Conservation (phyloP, 2,329 filamentous ascomycete genomes). For the Arthrobotrys iridis region DNA sequence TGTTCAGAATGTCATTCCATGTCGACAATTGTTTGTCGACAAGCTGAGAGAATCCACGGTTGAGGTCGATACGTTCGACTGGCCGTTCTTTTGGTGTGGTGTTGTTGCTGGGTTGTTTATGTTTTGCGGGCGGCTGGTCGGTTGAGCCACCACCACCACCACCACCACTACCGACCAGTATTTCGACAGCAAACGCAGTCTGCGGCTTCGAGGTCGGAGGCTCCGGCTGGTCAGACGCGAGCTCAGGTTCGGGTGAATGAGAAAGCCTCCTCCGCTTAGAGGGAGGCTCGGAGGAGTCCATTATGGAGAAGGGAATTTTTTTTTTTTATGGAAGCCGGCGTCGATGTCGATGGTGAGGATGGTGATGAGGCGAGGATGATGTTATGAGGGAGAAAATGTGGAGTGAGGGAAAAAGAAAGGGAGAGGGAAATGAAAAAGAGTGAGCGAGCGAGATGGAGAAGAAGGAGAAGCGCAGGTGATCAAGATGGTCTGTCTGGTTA, state of each 20-base stretch:
- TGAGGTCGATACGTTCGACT: constrained; percentile 82
- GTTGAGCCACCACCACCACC: constrained; percentile 25
- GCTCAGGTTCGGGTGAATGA: constrained; percentile 59
- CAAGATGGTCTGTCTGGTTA: constrained; percentile 49
- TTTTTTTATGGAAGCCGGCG: too few relatives aligned
- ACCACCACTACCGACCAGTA: constrained; percentile 44
- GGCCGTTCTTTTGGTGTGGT: constrained; percentile 64
- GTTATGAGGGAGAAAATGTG: constrained; percentile 38
- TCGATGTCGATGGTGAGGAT: constrained; percentile 33
- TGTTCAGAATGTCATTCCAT: constrained; percentile 78
- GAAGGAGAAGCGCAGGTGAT: constrained; percentile 53
- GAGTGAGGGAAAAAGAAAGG: constrained; percentile 36
- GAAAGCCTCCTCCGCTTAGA: constrained; percentile 77
- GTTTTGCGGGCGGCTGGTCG: constrained; percentile 16
- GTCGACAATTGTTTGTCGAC: constrained; percentile 74
- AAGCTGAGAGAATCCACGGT: constrained; percentile 61
- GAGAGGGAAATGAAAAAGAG: constrained; percentile 51
- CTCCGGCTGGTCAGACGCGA: background rate
- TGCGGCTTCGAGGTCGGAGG: constrained; percentile 18
- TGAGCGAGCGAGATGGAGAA: constrained; percentile 41
- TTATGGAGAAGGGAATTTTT: too few relatives aligned
- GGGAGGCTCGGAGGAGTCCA: constrained; percentile 73
- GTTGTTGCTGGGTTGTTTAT: constrained; percentile 42
- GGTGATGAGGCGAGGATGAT: constrained; percentile 25
- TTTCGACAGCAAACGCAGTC: constrained; percentile 45